Base-by-base conservation (phyloP, 2,329 filamentous ascomycete species). In the Diaporthe aspalathi region DNA sequence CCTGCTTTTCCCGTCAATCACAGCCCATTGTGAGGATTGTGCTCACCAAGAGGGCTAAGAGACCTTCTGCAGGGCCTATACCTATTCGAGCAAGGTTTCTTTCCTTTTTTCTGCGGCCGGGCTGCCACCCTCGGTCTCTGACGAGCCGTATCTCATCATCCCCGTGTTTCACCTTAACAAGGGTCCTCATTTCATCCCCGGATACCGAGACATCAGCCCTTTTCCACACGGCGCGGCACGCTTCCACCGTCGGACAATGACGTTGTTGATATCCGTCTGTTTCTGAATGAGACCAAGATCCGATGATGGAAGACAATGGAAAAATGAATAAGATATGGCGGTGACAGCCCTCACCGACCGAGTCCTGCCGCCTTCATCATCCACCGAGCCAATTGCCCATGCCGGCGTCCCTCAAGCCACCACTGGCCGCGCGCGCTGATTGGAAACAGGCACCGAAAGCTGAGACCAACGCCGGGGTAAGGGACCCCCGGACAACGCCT, bases 161-260 rank as follows among this genome's bases (percentile, higher is more conserved):
- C 60, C 66, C 66, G 66, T 57, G 66, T 68, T 68, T 68, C 66
- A 60, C 29, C 66, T 68, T 68, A 53, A 68, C 53, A 56, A 57
- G 66, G 66, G 29, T 65, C 9, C 66, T 68, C 66, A 57, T 68
- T 49, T 68, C 53, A 49, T 60, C 40, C 53, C 53, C 27, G 43
- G 66, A 47, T 35, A 68, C 66, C 66, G 66, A 57, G 66, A 60
- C 66, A 68, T 49, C 53, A 56, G 53, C 52, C 32, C n/a, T 57
- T 57, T 49, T 49, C 22, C 54, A 43, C 45, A 65, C 45, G 60
- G 45, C 60, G 60, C 45, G 45, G 60, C 45, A 65, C 43, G 60
- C 60, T 49, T 65, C 16, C 29, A 65, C 29, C 1, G 43, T 50
- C 45, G 60, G 27, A 50, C 60, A 65, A 65, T 65, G 60, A 50